These are phyloP conservation scores for Fusarium illudens DNA, from an alignment of 2,329 filamentous ascomycete genomes.

Conservation along the genomic window DNA sequence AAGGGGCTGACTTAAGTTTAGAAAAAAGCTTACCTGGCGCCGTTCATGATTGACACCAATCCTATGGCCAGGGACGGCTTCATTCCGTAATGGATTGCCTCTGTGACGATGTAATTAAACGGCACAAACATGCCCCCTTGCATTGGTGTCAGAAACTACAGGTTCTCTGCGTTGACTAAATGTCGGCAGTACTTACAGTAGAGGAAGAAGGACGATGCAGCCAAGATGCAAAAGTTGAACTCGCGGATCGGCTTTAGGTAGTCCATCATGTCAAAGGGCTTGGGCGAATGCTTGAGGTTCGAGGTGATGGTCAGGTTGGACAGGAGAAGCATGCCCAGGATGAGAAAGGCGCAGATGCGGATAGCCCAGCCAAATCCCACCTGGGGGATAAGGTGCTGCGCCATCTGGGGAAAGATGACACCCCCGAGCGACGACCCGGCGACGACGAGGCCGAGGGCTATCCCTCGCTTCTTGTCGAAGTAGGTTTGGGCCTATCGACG, in stretches of 20 bases:
- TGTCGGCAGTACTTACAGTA: slow-evolving; percentile 18
- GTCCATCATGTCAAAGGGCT: slow-evolving; percentile 12
- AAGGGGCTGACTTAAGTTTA: background rate
- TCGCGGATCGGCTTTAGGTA: slow-evolving; percentile 18
- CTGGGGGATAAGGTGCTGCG: slow-evolving; percentile 33
- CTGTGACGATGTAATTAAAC: slow-evolving; percentile 31
- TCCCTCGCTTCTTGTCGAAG: slow-evolving; percentile 53
- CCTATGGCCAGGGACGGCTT: slow-evolving; percentile 18
- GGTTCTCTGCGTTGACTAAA: background rate
- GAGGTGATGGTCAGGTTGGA: slow-evolving; percentile 31
- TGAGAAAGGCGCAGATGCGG: slow-evolving; percentile 63
- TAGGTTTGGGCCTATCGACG: slow-evolving; percentile 23
- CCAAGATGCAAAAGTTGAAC: slow-evolving; percentile 26
- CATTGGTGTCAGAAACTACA: slow-evolving; percentile 3
- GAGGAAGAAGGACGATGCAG: slow-evolving; percentile 24
- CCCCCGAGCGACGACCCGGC: slow-evolving; percentile 65
- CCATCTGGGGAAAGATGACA: slow-evolving; percentile 54
- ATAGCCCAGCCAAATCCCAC: slow-evolving; percentile 58
- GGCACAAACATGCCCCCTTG: slow-evolving; percentile 30
- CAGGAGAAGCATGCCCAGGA: slow-evolving; percentile 29
- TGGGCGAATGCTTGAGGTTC: slow-evolving; percentile 19
- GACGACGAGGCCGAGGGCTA: slow-evolving; percentile 67
- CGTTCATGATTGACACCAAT: slow-evolving; percentile 29
- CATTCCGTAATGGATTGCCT: slow-evolving; percentile 29
- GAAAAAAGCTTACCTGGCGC: slow-evolving; percentile 21